Percentiles rank a stretch among this genome's conserved stretches.
phyloP scores from a whole-genome alignment of 768 basidiomycete genomes.

The Rhodotorula toruloides region DNA sequence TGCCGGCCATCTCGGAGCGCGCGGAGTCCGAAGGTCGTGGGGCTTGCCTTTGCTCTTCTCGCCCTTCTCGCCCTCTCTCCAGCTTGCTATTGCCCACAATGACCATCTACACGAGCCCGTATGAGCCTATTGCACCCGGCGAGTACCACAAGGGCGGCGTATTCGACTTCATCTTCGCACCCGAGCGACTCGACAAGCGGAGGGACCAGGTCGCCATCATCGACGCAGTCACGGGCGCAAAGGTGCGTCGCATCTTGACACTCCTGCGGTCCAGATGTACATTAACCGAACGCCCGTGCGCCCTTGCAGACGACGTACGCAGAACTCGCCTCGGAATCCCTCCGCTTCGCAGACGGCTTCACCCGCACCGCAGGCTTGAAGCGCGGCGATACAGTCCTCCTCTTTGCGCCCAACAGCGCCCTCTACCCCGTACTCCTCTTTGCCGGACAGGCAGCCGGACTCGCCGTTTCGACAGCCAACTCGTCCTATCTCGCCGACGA shows the following conservation, averaged over 20 bases:
- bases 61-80: neutral
- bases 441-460: conserved; percentile 55
- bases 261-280: no score
- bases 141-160: conserved; percentile 13
- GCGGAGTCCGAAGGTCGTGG: no score
- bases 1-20: no score
- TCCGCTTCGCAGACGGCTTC: conserved; percentile 15
- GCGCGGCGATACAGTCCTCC: conserved; percentile 14
- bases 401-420: conserved; percentile 33
- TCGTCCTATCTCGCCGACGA: conserved; percentile 64
- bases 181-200: neutral
- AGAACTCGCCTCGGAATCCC: neutral
- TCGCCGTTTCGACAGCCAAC: conserved; percentile 68
- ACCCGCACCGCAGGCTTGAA: conserved; percentile 1
- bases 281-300: neutral
- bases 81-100: neutral
- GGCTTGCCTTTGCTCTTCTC: neutral
- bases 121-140: neutral
- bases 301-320: conserved; percentile 3
- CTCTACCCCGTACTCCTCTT: conserved; percentile 34
- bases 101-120: conserved; percentile 12
- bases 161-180: conserved; percentile 20
- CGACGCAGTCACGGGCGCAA: conserved; percentile 13
- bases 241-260: neutral
- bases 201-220: conserved; percentile 14